Evolutionary conservation across 1,284 basidiomycete genomes (phyloP).

Genomic region (Fomitopsis betulina): DNA sequence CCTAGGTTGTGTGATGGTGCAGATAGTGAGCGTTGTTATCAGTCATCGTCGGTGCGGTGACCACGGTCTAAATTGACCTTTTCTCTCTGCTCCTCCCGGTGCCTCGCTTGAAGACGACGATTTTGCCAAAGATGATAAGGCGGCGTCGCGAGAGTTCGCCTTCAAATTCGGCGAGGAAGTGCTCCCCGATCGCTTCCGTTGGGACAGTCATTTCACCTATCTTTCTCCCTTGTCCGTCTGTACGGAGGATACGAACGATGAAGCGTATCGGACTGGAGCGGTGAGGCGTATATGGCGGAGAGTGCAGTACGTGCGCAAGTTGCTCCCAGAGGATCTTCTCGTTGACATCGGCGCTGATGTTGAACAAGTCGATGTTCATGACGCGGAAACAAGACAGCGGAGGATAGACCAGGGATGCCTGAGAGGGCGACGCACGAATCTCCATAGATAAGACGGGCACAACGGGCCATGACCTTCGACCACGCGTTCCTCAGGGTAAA

Average conservation of each 20-base stretch:
- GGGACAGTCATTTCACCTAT: conserved; percentile 48
- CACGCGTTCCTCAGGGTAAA: background rate
- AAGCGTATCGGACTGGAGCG: conserved; percentile 41
- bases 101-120: conserved; percentile 36
- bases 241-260: conserved; percentile 30
- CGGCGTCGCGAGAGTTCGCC: conserved; percentile 10
- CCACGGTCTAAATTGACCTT: conserved; percentile 38
- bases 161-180: conserved; percentile 43
- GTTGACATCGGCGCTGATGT: conserved; percentile 31
- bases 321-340: conserved; percentile 30
- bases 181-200: conserved; percentile 28
- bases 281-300: conserved; percentile 29
- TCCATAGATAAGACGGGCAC: background rate
- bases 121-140: conserved; percentile 26
- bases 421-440: background rate
- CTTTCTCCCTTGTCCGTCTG: conserved; percentile 23
- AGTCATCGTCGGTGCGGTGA: too few species aligned
- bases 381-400: background rate
- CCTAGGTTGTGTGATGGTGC: too few species aligned
- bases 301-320: conserved; percentile 43
- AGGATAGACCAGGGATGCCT: background rate
- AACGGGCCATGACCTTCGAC: background rate
- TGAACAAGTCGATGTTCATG: conserved; percentile 33
- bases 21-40: too few species aligned
- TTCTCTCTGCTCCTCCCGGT: conserved; percentile 36